Conservation (phyloP, 352 stramenopile genomes). For the Phytophthora aleatoria region DNA sequence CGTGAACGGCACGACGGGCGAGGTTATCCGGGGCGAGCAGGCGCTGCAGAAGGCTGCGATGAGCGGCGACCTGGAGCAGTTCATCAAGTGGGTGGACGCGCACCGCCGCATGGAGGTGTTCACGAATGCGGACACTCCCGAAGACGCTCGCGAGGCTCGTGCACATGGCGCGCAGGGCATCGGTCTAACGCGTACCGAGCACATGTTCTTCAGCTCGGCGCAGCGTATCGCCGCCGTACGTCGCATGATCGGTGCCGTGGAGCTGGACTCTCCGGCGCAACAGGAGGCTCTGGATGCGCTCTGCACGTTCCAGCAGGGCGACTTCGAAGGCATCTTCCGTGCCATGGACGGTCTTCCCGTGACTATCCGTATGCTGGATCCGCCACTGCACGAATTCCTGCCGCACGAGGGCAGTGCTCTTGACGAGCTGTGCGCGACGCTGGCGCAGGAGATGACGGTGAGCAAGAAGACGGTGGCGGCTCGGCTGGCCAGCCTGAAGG, state of each 20-base stretch:
- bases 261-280: slow-evolving; percentile 29
- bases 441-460: slow-evolving; percentile 25
- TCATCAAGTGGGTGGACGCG: slow-evolving; percentile 35
- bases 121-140: slow-evolving; percentile 28
- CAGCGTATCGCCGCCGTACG: slow-evolving; percentile 25
- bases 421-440: slow-evolving; percentile 27
- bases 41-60: slow-evolving; percentile 23
- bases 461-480: slow-evolving; percentile 28
- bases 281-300: slow-evolving; percentile 26
- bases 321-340: slow-evolving; percentile 35
- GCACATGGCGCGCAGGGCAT: slow-evolving; percentile 28
- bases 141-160: slow-evolving; percentile 28
- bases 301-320: slow-evolving; percentile 29
- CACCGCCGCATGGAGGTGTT: slow-evolving; percentile 36
- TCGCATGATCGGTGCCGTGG: slow-evolving; percentile 33
- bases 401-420: slow-evolving; percentile 28
- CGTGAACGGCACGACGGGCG: slow-evolving; percentile 27
- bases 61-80: slow-evolving; percentile 25
- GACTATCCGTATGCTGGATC: slow-evolving; percentile 32
- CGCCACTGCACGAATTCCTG: slow-evolving; percentile 29
- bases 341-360: slow-evolving; percentile 28
- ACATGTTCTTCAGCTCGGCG: slow-evolving; percentile 34
- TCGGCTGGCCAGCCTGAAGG: slow-evolving; percentile 25
- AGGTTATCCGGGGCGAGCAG: slow-evolving; percentile 34
- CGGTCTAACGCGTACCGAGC: slow-evolving; percentile 28